A percentile compares a stretch with the other conserved stretches of the same genome.
These are phyloP conservation scores for Pseudopyrenochaeta lycopersici DNA, from an alignment of 2,329 filamentous ascomycete genomes.

Conservation along the genomic window DNA sequence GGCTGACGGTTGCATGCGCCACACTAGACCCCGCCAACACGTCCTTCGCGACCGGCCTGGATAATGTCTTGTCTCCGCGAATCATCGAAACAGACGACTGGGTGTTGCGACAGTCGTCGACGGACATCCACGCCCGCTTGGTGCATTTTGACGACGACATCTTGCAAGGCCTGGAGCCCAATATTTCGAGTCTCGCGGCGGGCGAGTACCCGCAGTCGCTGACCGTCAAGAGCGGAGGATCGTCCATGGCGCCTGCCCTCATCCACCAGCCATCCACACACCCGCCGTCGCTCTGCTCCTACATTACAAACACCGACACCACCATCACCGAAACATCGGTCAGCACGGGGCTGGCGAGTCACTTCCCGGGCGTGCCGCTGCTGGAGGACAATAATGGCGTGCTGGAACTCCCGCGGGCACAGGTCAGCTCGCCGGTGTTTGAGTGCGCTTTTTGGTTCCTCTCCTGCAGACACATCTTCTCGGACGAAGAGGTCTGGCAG, in stretches of 20 bases:
- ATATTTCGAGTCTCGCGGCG: slow-evolving; percentile 14
- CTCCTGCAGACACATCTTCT: slow-evolving; percentile 33
- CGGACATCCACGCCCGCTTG: slow-evolving; percentile 37
- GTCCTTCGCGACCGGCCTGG: slow-evolving; percentile 32
- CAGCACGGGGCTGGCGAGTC: slow-evolving; percentile 33
- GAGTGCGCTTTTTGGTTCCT: slow-evolving; percentile 49
- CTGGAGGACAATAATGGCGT: slow-evolving; percentile 42
- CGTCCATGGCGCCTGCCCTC: slow-evolving; percentile 44
- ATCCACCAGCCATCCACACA: slow-evolving; percentile 37
- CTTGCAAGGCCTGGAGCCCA: slow-evolving; percentile 19
- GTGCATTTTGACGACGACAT: slow-evolving; percentile 25
- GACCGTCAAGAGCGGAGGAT: slow-evolving; percentile 18
- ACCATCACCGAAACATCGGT: slow-evolving; percentile 39
- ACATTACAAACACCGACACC: slow-evolving; percentile 27
- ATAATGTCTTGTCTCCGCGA: slow-evolving; percentile 27
- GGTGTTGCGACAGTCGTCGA: slow-evolving; percentile 23
- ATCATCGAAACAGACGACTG: slow-evolving; percentile 37
- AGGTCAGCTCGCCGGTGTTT: slow-evolving; percentile 21
- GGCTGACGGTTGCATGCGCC: slow-evolving; percentile 26
- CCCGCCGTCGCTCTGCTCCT: slow-evolving; percentile 38
- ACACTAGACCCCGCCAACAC: slow-evolving; percentile 27
- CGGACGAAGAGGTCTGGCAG: slow-evolving; percentile 35
- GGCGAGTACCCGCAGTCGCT: slow-evolving; percentile 20
- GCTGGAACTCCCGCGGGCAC: slow-evolving; percentile 23
- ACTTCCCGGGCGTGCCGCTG: slow-evolving; percentile 27